These are phyloP conservation scores for Aspergillus texensis DNA, from an alignment of 2,329 filamentous ascomycete species.

Conservation along the genomic window DNA sequence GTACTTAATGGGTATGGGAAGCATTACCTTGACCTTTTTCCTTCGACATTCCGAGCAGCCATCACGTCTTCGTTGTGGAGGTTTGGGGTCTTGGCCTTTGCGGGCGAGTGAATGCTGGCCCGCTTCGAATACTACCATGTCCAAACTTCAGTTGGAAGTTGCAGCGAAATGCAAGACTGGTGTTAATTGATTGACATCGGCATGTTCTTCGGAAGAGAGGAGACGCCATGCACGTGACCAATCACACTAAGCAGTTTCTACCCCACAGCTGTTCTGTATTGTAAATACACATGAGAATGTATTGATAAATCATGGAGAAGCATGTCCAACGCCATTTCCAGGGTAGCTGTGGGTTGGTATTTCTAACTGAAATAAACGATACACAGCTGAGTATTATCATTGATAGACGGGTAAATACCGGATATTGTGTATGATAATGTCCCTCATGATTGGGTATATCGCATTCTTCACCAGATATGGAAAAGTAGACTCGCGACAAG, in stretches of 20 bases:
- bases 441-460: background rate
- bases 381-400: background rate
- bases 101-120: background rate
- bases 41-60: constrained; percentile 34
- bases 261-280: background rate
- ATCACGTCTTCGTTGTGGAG: constrained; percentile 30
- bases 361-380: background rate
- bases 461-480: background rate
- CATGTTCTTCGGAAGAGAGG: background rate
- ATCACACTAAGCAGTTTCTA: background rate
- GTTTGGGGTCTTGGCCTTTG: no score
- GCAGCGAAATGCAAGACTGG: background rate
- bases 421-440: no score
- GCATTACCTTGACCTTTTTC: constrained; percentile 32
- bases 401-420: no score
- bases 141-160: background rate
- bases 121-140: background rate
- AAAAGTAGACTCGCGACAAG: background rate
- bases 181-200: background rate
- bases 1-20: background rate
- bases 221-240: background rate
- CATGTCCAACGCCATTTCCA: background rate
- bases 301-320: background rate
- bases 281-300: background rate
- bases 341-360: no score